A percentile compares a stretch with the other conserved stretches of the same genome.
Conservation (phyloP, 345 rosid species). For the Hevea brasiliensis region DNA sequence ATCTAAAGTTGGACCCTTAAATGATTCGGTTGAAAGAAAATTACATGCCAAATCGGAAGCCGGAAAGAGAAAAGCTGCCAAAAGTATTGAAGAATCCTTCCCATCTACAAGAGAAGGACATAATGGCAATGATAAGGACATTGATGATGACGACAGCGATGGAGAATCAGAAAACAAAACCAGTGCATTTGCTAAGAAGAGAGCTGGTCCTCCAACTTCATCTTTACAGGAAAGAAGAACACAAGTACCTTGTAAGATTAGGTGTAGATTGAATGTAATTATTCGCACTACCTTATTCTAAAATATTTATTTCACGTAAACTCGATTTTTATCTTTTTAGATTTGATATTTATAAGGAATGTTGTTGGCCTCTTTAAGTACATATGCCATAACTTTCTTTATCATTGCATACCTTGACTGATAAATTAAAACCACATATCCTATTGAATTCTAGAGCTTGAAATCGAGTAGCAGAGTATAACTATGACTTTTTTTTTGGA, state of each 20-base stretch:
- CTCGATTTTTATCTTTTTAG: background rate
- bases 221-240: constrained; percentile 28
- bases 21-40: constrained; percentile 59
- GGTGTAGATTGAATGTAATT: background rate
- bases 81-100: constrained; percentile 25
- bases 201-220: constrained; percentile 23
- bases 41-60: constrained; percentile 56
- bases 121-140: background rate
- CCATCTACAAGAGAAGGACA: constrained; percentile 18
- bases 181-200: constrained; percentile 37
- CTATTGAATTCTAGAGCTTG: background rate
- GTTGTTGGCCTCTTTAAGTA: background rate
- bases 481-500: no score
- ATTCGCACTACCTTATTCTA: background rate
- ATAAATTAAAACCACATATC: background rate
- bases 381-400: background rate
- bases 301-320: background rate
- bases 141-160: constrained; percentile 38
- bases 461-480: background rate
- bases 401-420: background rate
- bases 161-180: constrained; percentile 44
- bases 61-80: constrained; percentile 49
- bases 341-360: background rate
- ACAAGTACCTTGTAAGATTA: constrained; percentile 8
- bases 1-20: constrained; percentile 32